Conservation (phyloP, 2,329 filamentous ascomycete species). For the Monosporascus sp. region DNA sequence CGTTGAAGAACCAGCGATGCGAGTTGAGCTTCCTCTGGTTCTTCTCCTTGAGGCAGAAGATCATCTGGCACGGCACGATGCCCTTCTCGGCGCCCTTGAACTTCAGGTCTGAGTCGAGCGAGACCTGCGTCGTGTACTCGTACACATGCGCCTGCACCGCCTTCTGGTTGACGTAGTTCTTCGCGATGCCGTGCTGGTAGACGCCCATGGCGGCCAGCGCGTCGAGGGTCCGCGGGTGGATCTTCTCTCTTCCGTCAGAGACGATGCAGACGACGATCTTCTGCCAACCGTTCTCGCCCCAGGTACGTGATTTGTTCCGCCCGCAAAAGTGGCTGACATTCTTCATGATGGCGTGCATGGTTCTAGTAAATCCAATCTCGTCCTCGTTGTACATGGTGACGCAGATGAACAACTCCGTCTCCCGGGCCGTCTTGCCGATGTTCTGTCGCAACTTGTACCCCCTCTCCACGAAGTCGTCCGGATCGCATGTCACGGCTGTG, state of each 20-base stretch:
- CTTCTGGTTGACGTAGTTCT: conserved; percentile 95
- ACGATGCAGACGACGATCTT: conserved; percentile 99
- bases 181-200: conserved; percentile 96
- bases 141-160: conserved; percentile 96
- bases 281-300: conserved; percentile 98
- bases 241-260: conserved; percentile 82
- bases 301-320: conserved; percentile 88
- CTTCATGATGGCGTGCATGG: conserved; percentile 96
- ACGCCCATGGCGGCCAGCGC: conserved; percentile 94
- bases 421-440: conserved; percentile 84
- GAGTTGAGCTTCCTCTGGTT: conserved; percentile 98
- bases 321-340: conserved; percentile 99
- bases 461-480: conserved; percentile 77
- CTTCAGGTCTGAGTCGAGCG: conserved; percentile 88
- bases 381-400: conserved; percentile 99
- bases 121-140: conserved; percentile 98
- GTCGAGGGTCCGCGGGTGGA: conserved; percentile 89
- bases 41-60: conserved; percentile 97
- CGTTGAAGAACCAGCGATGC: conserved; percentile 99
- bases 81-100: conserved; percentile 99
- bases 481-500: conserved; percentile 90
- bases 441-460: conserved; percentile 89
- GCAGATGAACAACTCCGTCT: conserved; percentile 93
- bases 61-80: conserved; percentile 95
- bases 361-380: conserved; percentile 89